Base-by-base conservation (phyloP, 139 green algal genomes). In the Micractinium sp. region DNA sequence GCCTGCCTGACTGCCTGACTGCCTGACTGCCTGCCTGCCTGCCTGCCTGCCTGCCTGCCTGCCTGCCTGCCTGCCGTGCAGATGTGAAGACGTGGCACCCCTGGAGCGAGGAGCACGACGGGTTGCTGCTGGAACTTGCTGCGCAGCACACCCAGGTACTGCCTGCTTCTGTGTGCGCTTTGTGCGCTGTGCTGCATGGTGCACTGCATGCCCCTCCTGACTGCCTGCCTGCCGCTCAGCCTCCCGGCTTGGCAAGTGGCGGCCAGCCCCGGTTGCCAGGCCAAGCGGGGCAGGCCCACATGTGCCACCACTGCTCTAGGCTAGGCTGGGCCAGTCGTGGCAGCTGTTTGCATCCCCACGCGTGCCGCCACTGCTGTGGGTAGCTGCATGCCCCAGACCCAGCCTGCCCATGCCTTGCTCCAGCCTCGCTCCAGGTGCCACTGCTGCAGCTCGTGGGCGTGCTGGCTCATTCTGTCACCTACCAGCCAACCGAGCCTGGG, bases 121-220 rank as follows among this genome's bases (percentile, higher is more conserved):
- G 25, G 31, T 29, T 14, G 20, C 78, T 90, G 60, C 60, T 67
- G 77, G 36, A 79, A 29, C 86, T 86, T 38, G 79, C 38, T 23
- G 23, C 67, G 19, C 61, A 80, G 60, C 76, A 86, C 86, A 90
- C 47, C 47, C 47, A 56, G 47, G 47, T 56, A n/a, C n/a, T n/a
- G n/a, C n/a, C n/a, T n/a, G n/a, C n/a, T n/a, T n/a, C n/a, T n/a
- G 47, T 9, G 9, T 56, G 47, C 47, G 9, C 47, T 56, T 9
- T 56, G 47, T 56, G 53, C 53, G 18, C 53, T 22, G 53, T 75
- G 18, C 53, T 22, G 13, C 33, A 47, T 56, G 81, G 2, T 27
- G 53, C 81, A 53, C 13, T 41, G 56, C 47, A 5, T 56, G 47
- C 47, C 47, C 47, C 47, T 56, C 47, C 47, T 56, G 5, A 5